phyloP scores from a whole-genome alignment of 2,329 filamentous ascomycete genomes.

The Erysiphe pulchra region DNA sequence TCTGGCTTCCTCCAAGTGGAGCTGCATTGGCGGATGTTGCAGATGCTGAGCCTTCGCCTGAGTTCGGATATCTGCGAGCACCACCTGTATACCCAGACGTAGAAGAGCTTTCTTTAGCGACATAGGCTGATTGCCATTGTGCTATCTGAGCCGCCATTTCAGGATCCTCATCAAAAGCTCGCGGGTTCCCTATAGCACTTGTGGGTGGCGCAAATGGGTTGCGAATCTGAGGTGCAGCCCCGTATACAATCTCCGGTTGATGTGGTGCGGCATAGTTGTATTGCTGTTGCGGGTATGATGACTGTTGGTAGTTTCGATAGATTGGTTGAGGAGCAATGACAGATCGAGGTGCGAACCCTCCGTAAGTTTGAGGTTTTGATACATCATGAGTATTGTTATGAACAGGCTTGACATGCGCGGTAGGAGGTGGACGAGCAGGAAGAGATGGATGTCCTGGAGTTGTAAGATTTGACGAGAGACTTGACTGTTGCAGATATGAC shows the following conservation, averaged over 20 bases:
- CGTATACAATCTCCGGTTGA: conserved; percentile 16
- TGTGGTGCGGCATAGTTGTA: conserved; percentile 8
- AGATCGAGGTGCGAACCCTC: conserved; percentile 32
- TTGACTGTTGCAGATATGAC: conserved; percentile 73
- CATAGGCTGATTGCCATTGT: conserved; percentile 83
- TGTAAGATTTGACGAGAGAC: conserved; percentile 23
- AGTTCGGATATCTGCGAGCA: conserved; percentile 13
- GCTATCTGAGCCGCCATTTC: conserved; percentile 81
- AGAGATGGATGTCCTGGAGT: conserved; percentile 32
- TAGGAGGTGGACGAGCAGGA: conserved; percentile 48
- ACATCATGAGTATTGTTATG: conserved; percentile 8
- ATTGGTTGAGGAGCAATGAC: conserved; percentile 18
- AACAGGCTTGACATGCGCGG: conserved; percentile 8
- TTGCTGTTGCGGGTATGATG: conserved; percentile 6
- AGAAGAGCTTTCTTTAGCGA: conserved; percentile 28
- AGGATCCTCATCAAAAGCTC: conserved; percentile 31
- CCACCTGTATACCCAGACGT: conserved; percentile 10
- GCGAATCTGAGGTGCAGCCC: conserved; percentile 39
- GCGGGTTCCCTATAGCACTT: conserved; percentile 12
- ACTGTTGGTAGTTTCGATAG: conserved; percentile 10
- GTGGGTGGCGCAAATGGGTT: conserved; percentile 52
- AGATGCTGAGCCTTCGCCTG: conserved; percentile 19
- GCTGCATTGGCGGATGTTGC: conserved; percentile 20
- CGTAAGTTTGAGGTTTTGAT: conserved; percentile 5
- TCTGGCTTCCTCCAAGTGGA: conserved; percentile 14